Conservation (phyloP, 495 filamentous ascomycete genomes). For the Penicillium bialowiezense region DNA sequence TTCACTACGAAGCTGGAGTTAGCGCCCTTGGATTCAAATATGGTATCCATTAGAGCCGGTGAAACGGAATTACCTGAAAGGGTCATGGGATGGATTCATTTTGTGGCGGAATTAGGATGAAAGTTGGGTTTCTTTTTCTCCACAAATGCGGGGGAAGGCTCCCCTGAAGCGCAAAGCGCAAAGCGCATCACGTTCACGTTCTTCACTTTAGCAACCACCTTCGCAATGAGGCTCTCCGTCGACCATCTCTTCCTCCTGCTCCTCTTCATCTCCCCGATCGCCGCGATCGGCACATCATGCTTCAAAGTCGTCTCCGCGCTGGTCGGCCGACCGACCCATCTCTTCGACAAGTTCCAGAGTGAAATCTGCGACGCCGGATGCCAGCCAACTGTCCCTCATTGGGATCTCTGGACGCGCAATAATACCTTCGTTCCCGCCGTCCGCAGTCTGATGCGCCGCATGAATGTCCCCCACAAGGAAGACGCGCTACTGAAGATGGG, state of each 20-base stretch:
- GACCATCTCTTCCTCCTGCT: slow-evolving; percentile 22
- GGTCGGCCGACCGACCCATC: slow-evolving; percentile 31
- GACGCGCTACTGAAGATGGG: slow-evolving; percentile 36
- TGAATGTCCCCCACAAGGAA: slow-evolving; percentile 35
- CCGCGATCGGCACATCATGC: slow-evolving; percentile 34
- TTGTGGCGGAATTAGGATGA: too few species aligned
- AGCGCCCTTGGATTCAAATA: neutral
- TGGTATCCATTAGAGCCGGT: neutral
- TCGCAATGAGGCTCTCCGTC: slow-evolving; percentile 17
- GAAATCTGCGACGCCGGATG: slow-evolving; percentile 44
- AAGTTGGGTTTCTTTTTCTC: neutral
- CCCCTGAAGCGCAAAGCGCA: neutral
- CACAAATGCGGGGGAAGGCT: neutral
- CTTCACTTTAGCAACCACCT: neutral
- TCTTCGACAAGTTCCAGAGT: slow-evolving; percentile 39
- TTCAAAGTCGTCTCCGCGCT: slow-evolving; percentile 39
- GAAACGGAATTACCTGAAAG: too few species aligned
- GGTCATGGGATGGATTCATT: too few species aligned
- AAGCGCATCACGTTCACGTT: too few species aligned
- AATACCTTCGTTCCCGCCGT: slow-evolving; percentile 43
- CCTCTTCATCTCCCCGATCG: slow-evolving; percentile 19
- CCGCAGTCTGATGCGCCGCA: slow-evolving; percentile 33
- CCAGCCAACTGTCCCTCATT: slow-evolving; percentile 41
- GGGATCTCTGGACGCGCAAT: slow-evolving; percentile 47
- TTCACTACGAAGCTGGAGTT: too few species aligned